Conservation (phyloP, 2,329 filamentous ascomycete species). For the Penicillium aurantiogriseum region DNA sequence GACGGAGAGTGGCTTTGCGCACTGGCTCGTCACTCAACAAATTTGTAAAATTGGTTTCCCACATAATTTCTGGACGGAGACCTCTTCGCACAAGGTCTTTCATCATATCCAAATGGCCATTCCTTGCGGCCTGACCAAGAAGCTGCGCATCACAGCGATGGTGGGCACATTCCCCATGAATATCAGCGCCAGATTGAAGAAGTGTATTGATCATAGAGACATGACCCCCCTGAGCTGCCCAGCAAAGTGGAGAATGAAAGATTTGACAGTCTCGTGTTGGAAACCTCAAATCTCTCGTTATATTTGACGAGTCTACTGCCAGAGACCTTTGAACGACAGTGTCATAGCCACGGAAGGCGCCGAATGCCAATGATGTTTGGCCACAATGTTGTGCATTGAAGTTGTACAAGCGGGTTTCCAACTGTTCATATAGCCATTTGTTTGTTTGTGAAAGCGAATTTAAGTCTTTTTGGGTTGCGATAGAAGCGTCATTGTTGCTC, state of each 20-base stretch:
- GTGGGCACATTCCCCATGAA: too few species aligned
- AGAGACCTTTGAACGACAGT: background rate
- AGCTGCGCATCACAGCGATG: too few species aligned
- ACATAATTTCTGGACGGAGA: too few species aligned
- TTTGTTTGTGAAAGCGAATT: background rate
- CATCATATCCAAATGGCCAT: too few species aligned
- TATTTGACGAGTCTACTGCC: background rate
- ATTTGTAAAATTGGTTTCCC: too few species aligned
- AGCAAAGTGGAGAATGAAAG: background rate
- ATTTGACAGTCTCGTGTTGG: background rate
- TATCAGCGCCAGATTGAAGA: background rate
- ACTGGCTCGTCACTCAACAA: too few species aligned
- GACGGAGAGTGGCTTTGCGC: too few species aligned
- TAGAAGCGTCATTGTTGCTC: background rate
- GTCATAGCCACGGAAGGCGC: background rate
- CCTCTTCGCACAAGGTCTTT: too few species aligned
- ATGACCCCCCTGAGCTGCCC: background rate
- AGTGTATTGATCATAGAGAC: background rate
- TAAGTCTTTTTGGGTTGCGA: background rate
- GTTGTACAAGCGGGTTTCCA: background rate
- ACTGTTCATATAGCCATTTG: background rate
- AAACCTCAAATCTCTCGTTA: background rate
- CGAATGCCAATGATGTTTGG: conserved; percentile 1
- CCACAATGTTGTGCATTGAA: background rate
- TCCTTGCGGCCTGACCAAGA: too few species aligned